phyloP scores from a whole-genome alignment of 2,329 filamentous ascomycete species.

The Neoscytalidium dimidiatum region DNA sequence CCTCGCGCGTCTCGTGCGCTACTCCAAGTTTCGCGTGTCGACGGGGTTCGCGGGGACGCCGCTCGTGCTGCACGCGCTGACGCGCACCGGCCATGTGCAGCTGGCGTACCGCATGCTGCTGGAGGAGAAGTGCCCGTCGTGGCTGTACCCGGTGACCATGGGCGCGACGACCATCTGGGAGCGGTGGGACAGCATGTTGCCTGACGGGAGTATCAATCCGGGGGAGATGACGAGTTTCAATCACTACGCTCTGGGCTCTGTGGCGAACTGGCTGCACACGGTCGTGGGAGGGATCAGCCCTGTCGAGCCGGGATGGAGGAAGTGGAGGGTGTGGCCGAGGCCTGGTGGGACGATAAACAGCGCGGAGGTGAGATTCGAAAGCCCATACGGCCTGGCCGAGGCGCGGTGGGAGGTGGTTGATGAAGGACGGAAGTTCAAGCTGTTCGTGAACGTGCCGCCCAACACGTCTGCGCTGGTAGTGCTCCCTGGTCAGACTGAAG shows the following conservation, averaged over 20 bases:
- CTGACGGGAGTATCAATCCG: slow-evolving; percentile 47
- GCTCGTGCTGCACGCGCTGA: slow-evolving; percentile 25
- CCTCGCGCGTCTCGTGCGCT: slow-evolving; percentile 23
- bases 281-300: slow-evolving; percentile 46
- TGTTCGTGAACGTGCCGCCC: neutral
- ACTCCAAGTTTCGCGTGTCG: slow-evolving; percentile 25
- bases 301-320: slow-evolving; percentile 45
- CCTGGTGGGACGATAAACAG: slow-evolving; percentile 35
- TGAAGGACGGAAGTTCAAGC: neutral
- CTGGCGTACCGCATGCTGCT: slow-evolving; percentile 51
- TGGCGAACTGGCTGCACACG: slow-evolving; percentile 51
- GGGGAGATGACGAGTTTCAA: slow-evolving; percentile 55
- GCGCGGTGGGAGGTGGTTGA: slow-evolving; percentile 25
- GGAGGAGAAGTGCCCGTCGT: slow-evolving; percentile 48
- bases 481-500: slow-evolving; percentile 15
- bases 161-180: slow-evolving; percentile 55
- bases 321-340: slow-evolving; percentile 36
- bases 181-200: slow-evolving; percentile 52
- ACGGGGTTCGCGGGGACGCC: slow-evolving; percentile 28
- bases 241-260: slow-evolving; percentile 53
- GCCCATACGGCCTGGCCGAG: slow-evolving; percentile 33
- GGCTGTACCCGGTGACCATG: slow-evolving; percentile 53
- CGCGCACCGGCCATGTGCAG: slow-evolving; percentile 25
- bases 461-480: slow-evolving; percentile 19
- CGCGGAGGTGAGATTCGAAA: slow-evolving; percentile 33